Percentiles rank a stretch among this genome's conserved stretches.
phyloP scores from a whole-genome alignment of 75 land plant genomes.

The Chamaecyparis obtusa region DNA sequence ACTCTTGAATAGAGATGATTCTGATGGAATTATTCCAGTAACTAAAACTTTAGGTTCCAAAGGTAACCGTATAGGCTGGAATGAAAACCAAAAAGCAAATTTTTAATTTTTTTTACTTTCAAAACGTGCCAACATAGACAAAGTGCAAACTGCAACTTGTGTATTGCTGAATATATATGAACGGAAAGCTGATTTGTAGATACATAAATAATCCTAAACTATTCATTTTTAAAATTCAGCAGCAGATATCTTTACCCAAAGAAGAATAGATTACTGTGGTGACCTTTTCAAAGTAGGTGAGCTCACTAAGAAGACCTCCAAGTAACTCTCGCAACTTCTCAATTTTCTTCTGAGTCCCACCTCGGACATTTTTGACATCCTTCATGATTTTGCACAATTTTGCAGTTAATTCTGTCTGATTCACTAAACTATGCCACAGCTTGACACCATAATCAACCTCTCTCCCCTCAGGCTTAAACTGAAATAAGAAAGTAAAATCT shows the following conservation, averaged over 20 bases:
- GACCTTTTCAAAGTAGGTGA: constrained; percentile 95
- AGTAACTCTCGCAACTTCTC: constrained; percentile 85
- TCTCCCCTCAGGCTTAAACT: constrained; percentile 12
- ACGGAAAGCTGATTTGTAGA: background rate
- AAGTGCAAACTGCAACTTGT: background rate
- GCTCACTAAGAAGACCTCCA: constrained; percentile 91
- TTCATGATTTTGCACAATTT: constrained; percentile 86
- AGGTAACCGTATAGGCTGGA: constrained; percentile 88
- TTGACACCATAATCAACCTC: constrained; percentile 75
- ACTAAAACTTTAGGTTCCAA: constrained; percentile 77
- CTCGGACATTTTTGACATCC: constrained; percentile 92
- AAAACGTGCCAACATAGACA: background rate
- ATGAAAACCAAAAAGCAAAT: constrained; percentile 3
- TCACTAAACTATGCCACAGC: constrained; percentile 86
- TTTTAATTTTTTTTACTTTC: background rate
- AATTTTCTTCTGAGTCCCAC: constrained; percentile 90
- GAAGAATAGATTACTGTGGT: background rate
- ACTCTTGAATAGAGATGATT: constrained; percentile 91
- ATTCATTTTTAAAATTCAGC: background rate
- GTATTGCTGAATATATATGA: background rate
- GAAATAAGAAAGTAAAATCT: background rate
- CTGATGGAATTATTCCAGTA: constrained; percentile 83
- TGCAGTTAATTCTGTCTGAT: constrained; percentile 85
- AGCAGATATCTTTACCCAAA: background rate
- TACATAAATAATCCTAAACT: background rate